Base-by-base conservation (phyloP, 1,284 basidiomycete species). In the Marasmius fiardii region DNA sequence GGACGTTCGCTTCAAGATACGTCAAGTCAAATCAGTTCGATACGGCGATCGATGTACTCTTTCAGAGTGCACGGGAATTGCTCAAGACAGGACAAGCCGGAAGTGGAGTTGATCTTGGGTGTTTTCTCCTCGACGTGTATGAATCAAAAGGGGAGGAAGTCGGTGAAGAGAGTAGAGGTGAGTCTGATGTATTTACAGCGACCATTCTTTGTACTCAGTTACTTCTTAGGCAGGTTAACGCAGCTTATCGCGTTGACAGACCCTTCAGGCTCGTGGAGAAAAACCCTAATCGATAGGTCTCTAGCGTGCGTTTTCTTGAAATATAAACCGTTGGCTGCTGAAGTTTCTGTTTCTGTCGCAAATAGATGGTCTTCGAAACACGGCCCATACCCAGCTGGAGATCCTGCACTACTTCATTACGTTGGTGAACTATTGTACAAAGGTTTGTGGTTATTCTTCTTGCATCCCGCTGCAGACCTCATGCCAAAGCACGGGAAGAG, bases 1-100 rank as follows among this genome's bases (percentile, higher is more conserved):
- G 95, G 31, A 97, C 95, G 24, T 95, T 95, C 60, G 93, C 93
- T 4, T 88, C 93, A 11, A 82, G 94, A 64, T 92, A 96, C 68
- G 74, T 78, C 51, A 89, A 91, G 70, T 85, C 91, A 3, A 79
- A 79, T 1, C 87, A 93, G 63, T 85, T 87, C 67, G 86, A 88
- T 63, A 86, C 86, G 12, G 93, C 93, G 14, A 87, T 93, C 70
- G 89, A 94, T 69, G 89, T 97, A 10, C 81, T 96, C 52, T 95
- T 94, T 71, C 88, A 92, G 63, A 87, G 85, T 39, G 85, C 92
- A 1, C 79, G 88, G 50, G 91, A 93, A 68, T 76, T 98, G 50
- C 76, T 96, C 61, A 96, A 96, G 74, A 78, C 80, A 11, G 89
- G 88, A 4, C 92, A 97, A 67, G 78, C 82, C n/a, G 95, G 93